Base-by-base conservation (phyloP, 306 rosid species). In the Ceratonia siliqua region DNA sequence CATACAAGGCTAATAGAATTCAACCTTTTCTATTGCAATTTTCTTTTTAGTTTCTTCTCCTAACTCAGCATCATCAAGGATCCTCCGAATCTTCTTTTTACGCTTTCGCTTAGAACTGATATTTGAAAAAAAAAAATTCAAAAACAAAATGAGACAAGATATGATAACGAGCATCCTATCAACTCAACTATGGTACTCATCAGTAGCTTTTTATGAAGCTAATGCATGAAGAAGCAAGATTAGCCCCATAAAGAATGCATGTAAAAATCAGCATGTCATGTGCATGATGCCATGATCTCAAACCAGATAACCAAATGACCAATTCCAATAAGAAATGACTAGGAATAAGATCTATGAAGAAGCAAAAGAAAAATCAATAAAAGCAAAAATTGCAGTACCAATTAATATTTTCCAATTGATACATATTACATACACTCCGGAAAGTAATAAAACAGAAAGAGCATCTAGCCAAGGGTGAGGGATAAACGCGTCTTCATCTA, bases 1-100 rank as follows among this genome's bases (percentile, higher is more conserved):
- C 27, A 69, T 75, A 75, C 32, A 42, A 62, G 22, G 41, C 66
- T 28, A 59, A 8, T 9, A 70, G 43, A 72, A 28, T 32, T 66
- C 33, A 76, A 94, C 98, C 97, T 88, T 94, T 81, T 94, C 98
- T 22, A 94, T 91, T 32, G 98, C 98, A 76, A 91, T 91, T 87
- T 94, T 94, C 77, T 81, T 88, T 82, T 86, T 88, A 17, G 98
- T 94, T 81, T 94, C 98, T 82, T 94, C 98, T 81, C 98, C 98
- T 77, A 94, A 80, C 82, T 94, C 98, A 62, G 98, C 68, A 81
- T 94, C 98, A 82, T 91, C 97, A 84, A 94, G 96, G 78, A 94
- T 94, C 88, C 98, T 88, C 27, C 98, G 81, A 35, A 94, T 94
- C 67, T 82, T 88, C 88, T 94, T 91, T 76, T 94, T 94, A 55